Conservation (phyloP, 192 early-diverging fungal species). For the Umbelopsis vinacea region DNA sequence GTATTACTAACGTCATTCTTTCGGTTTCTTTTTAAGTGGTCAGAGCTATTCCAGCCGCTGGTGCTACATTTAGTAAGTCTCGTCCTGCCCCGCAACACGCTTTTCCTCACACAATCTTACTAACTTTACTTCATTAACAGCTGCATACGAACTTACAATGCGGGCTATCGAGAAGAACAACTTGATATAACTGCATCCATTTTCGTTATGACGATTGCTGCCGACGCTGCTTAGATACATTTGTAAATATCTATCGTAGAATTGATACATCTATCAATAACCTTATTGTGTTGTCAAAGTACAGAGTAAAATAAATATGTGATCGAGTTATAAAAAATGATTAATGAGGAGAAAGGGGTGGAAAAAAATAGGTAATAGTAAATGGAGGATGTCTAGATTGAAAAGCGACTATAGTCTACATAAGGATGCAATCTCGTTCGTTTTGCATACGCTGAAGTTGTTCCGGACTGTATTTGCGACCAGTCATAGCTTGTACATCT, state of each 20-base stretch:
- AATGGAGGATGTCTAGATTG: not conserved
- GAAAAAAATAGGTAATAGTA: not conserved
- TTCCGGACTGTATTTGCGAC: constrained; percentile 35
- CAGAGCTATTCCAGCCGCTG: constrained; percentile 66
- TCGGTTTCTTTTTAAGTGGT: constrained; percentile 41
- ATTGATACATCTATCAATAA: constrained; percentile 10
- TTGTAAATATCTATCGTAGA: constrained; percentile 5
- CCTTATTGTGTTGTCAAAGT: not conserved
- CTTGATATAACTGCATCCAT: not conserved
- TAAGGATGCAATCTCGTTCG: constrained; percentile 6
- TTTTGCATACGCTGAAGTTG: constrained; percentile 33
- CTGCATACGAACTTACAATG: constrained; percentile 72
- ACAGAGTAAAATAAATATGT: not conserved
- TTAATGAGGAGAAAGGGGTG: not conserved
- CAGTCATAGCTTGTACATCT: constrained; percentile 61
- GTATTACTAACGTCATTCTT: constrained; percentile 33
- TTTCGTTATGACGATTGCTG: not conserved
- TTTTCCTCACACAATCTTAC: not conserved
- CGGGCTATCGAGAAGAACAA: constrained; percentile 30
- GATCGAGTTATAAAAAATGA: not conserved
- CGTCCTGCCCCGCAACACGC: not conserved
- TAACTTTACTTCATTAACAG: constrained; percentile 25
- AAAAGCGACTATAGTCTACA: not conserved
- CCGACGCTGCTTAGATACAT: not conserved
- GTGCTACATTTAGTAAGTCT: constrained; percentile 63